These are phyloP conservation scores for Coffea canephora DNA, from an alignment of 257 asterid species.

Conservation along the genomic window DNA sequence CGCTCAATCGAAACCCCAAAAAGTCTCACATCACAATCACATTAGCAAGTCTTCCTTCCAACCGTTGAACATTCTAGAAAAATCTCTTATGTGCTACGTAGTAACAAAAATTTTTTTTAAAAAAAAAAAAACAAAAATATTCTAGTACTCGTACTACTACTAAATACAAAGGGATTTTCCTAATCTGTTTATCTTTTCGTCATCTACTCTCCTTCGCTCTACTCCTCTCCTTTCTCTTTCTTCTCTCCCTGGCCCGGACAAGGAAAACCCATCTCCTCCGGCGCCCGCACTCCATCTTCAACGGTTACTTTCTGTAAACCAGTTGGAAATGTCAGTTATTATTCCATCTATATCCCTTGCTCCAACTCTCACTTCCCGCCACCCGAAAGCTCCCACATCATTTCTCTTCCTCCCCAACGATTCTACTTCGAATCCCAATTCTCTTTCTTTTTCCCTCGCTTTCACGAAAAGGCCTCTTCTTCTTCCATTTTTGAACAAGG, in stretches of 20 bases:
- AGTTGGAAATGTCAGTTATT: constrained; percentile 23
- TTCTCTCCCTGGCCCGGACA: constrained; percentile 14
- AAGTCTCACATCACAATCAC: not conserved
- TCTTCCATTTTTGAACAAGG: constrained; percentile 3
- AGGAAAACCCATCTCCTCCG: constrained; percentile 14
- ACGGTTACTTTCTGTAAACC: not conserved
- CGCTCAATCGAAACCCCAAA: not conserved
- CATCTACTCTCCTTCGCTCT: constrained; percentile 11
- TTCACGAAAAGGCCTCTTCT: constrained; percentile 4
- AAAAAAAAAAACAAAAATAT: too few species aligned
- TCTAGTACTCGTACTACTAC: too few species aligned
- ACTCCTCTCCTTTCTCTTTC: constrained; percentile 23
- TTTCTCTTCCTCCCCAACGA: constrained; percentile 10
- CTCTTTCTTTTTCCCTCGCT: constrained; percentile 9
- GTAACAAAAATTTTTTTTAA: too few species aligned
- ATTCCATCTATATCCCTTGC: constrained; percentile 17
- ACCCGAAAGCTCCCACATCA: constrained; percentile 7
- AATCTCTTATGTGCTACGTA: too few species aligned
- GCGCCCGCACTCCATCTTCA: not conserved
- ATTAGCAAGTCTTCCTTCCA: too few species aligned
- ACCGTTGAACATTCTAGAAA: not conserved
- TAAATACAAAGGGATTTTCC: too few species aligned
- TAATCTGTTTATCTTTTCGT: constrained; percentile 1
- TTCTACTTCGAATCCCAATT: constrained; percentile 17
- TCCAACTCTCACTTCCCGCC: constrained; percentile 1